Percentiles rank a stretch among this genome's conserved stretches.
Evolutionary conservation across 1,284 basidiomycete species (phyloP).

Genomic region (Cerioporus squamosus): DNA sequence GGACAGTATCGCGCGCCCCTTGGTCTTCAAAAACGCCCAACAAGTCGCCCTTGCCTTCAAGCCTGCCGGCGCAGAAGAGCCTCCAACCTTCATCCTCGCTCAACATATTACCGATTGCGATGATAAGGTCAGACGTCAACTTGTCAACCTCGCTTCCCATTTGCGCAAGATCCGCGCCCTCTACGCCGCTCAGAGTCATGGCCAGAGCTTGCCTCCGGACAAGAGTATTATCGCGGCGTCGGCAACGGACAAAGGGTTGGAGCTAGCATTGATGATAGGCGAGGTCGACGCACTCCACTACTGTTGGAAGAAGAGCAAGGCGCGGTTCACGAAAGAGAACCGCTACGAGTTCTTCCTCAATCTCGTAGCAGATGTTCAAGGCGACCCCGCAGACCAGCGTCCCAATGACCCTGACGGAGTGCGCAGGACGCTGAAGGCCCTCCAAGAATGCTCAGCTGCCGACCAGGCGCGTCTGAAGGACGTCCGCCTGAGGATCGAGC

Average conservation of each 20-base stretch:
- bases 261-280: neutral
- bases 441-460: neutral
- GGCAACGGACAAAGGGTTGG: neutral
- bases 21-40: neutral
- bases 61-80: neutral
- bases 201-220: neutral
- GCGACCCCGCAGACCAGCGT: neutral
- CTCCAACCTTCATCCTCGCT: neutral
- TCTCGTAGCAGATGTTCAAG: neutral
- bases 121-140: neutral
- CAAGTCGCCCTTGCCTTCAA: neutral
- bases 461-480: neutral
- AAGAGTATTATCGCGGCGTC: neutral
- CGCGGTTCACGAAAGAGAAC: neutral
- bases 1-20: neutral
- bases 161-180: neutral
- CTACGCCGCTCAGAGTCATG: neutral
- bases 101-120: neutral
- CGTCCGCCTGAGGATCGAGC: neutral
- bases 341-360: neutral
- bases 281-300: neutral
- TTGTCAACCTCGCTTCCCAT: neutral
- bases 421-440: neutral
- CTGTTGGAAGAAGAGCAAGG: neutral
- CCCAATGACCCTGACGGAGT: neutral